Conservation (phyloP, 2,329 filamentous ascomycete genomes). For the Neofusicoccum laricinum region DNA sequence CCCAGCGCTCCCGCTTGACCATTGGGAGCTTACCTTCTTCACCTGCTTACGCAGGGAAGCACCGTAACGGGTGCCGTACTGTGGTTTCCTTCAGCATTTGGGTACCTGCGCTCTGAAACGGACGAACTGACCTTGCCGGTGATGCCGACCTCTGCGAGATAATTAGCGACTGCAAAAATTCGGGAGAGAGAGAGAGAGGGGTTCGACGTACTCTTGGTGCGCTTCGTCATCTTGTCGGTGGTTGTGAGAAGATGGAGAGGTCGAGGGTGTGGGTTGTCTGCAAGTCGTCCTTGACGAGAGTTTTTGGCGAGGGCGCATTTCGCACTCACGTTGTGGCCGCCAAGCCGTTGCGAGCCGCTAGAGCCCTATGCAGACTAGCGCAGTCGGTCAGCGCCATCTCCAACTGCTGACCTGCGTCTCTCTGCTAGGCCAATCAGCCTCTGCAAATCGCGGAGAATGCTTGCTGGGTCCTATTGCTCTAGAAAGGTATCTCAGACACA, state of each 20-base stretch:
- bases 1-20: neutral
- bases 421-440: neutral
- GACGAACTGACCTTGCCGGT: constrained; percentile 66
- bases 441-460: neutral
- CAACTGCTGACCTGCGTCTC: neutral
- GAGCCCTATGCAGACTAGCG: neutral
- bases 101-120: neutral
- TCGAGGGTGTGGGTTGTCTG: constrained; percentile 3
- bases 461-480: neutral
- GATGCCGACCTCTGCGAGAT: constrained; percentile 72
- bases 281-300: constrained; percentile 13
- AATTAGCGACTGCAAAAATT: constrained; percentile 8
- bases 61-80: constrained; percentile 68
- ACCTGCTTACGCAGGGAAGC: constrained; percentile 98
- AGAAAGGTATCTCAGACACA: neutral
- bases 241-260: constrained; percentile 6
- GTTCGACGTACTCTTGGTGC: constrained; percentile 27
- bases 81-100: neutral
- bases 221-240: constrained; percentile 56
- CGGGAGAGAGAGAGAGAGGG: neutral
- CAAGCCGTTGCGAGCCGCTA: constrained; percentile 14
- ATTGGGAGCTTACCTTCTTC: constrained; percentile 62
- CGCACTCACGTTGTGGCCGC: constrained; percentile 7
- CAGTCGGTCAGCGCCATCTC: neutral
- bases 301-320: constrained; percentile 13